These are phyloP conservation scores for Alternaria sp. DNA, from an alignment of 2,329 filamentous ascomycete species.

Conservation along the genomic window DNA sequence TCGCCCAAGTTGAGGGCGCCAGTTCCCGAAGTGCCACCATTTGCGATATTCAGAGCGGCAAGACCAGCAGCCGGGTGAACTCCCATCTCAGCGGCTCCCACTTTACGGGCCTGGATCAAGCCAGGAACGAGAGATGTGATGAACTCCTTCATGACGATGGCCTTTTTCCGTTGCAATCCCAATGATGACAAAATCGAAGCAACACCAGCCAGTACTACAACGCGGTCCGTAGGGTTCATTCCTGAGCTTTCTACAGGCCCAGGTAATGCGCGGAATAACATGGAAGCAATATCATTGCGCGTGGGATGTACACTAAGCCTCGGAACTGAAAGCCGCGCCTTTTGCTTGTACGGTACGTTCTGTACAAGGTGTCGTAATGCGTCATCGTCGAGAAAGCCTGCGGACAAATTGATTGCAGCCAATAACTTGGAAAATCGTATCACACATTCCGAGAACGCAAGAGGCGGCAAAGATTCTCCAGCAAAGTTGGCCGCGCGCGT, in stretches of 20 bases:
- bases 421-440: constrained; percentile 77
- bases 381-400: constrained; percentile 68
- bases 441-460: constrained; percentile 75
- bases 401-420: constrained; percentile 70
- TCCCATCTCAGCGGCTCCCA: constrained; percentile 93
- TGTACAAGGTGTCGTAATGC: constrained; percentile 60
- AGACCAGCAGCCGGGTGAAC: constrained; percentile 92
- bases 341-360: constrained; percentile 57
- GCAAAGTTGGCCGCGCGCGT: constrained; percentile 69
- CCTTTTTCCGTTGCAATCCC: constrained; percentile 87
- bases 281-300: constrained; percentile 48
- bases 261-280: constrained; percentile 57
- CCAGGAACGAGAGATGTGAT: constrained; percentile 83
- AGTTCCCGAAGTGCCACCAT: constrained; percentile 71
- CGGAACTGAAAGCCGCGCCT: constrained; percentile 45
- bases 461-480: constrained; percentile 73
- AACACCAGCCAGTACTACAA: constrained; percentile 83
- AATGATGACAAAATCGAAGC: constrained; percentile 83
- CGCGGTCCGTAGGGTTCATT: constrained; percentile 76
- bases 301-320: constrained; percentile 47
- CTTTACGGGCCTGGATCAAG: constrained; percentile 87
- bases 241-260: constrained; percentile 63
- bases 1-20: constrained; percentile 69
- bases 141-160: constrained; percentile 85
- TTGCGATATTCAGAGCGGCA: constrained; percentile 68